Evolutionary conservation across 176 grass and related monocot genomes (phyloP).

Genomic region (Typha latifolia): DNA sequence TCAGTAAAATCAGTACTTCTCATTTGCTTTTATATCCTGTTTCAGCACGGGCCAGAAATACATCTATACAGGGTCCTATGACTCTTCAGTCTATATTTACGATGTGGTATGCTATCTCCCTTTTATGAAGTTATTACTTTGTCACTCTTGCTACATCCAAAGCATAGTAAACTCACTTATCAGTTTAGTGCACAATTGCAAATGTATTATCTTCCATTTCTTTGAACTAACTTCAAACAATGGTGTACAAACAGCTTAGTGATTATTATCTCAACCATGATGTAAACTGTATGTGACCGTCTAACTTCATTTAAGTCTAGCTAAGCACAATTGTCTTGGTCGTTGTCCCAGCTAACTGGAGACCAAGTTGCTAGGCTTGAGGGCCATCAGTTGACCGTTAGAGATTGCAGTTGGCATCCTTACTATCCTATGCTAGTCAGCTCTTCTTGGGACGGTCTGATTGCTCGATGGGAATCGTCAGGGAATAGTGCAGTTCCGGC

Average conservation of each 20-base stretch:
- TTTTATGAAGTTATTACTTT: neutral
- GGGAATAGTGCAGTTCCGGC: constrained; percentile 17
- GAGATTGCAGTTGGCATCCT: constrained; percentile 93
- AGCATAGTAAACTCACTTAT: no score
- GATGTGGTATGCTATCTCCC: constrained; percentile 53
- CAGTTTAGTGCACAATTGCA: no score
- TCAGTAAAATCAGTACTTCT: no score
- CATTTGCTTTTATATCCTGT: neutral
- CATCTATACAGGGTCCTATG: constrained; percentile 89
- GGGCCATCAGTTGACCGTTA: constrained; percentile 50
- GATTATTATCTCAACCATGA: no score
- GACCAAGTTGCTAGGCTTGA: constrained; percentile 34
- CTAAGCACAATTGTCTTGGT: no score
- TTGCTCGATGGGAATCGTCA: constrained; percentile 63
- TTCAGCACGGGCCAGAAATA: constrained; percentile 89
- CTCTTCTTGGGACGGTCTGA: constrained; percentile 72
- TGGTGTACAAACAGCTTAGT: no score
- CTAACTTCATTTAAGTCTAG: no score
- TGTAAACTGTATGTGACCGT: no score
- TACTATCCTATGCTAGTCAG: constrained; percentile 47
- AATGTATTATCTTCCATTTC: no score
- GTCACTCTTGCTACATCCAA: no score
- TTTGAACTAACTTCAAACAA: no score
- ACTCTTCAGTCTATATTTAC: constrained; percentile 68
- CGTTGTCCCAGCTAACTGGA: constrained; percentile 42